phyloP scores from a whole-genome alignment of 2,329 filamentous ascomycete species.

The Arthroderma uncinatum region DNA sequence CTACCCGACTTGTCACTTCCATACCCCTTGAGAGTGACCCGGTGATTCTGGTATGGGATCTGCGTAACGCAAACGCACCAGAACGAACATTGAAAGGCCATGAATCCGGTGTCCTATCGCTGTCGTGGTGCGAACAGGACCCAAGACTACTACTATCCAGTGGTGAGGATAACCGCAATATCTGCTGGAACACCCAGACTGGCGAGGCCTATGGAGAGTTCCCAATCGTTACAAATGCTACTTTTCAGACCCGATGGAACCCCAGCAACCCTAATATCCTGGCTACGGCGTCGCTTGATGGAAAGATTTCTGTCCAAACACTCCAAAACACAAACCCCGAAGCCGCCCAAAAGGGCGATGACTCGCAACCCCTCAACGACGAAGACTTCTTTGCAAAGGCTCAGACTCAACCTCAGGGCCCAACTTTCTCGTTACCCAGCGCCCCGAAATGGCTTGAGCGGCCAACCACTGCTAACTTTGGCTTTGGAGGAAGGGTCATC shows the following conservation, averaged over 20 bases:
- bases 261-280: constrained; percentile 84
- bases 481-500: constrained; percentile 90
- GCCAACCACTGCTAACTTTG: constrained; percentile 78
- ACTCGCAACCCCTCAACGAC: constrained; percentile 63
- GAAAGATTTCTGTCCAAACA: constrained; percentile 87
- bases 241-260: constrained; percentile 89
- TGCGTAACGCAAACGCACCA: constrained; percentile 90
- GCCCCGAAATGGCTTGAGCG: constrained; percentile 85
- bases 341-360: constrained; percentile 49
- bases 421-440: constrained; percentile 74
- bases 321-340: constrained; percentile 84
- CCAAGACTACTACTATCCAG: constrained; percentile 79
- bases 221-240: constrained; percentile 98
- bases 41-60: constrained; percentile 83
- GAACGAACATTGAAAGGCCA: constrained; percentile 75
- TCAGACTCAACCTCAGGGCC: constrained; percentile 79
- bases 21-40: constrained; percentile 82
- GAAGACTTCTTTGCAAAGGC: constrained; percentile 96
- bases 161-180: constrained; percentile 90
- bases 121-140: constrained; percentile 93
- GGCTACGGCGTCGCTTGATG: constrained; percentile 93
- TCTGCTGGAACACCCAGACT: constrained; percentile 93
- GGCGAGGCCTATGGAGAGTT: constrained; percentile 83
- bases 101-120: constrained; percentile 80
- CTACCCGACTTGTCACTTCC: constrained; percentile 86